Base-by-base conservation (phyloP, 1,284 basidiomycete genomes). In the Mycena sp. region DNA sequence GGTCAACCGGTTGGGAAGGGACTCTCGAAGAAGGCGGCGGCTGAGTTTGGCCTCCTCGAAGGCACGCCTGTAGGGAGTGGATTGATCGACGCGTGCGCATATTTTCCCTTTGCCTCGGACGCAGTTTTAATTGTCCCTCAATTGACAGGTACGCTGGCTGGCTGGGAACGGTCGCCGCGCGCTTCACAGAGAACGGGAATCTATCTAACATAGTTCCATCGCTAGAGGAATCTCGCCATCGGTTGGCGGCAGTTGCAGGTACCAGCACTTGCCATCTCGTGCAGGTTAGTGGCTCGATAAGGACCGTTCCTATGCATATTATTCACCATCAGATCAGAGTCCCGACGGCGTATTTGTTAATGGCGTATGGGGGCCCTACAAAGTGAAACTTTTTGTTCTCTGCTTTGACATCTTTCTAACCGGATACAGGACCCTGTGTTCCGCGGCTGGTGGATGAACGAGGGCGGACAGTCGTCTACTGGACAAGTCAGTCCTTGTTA, bases 391-490 rank as follows among this genome's bases (percentile, higher is more conserved):
- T 56, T 30, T 60, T 28, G 21, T 19, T 55, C 9, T 9, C 32
- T 7, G 7, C 7, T 50, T 43, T 23, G 35, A 12, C 25, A 6
- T 25, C 16, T 26, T 14, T 38, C 52, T 30, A 10, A 21, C 60
- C 1, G 26, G 6, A 44, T 28, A 16, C 67, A 91, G 88, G 88
- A 95, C 72, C 88, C 92, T 17, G 86, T 97, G 26, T 98, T 99
- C 80, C 91, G 91, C 28, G 95, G 90, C 14, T 95, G 92, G 90
- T 96, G 97, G 98, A 98, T 99, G 95, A 99, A 98, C 73, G 97
- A 99, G 79, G 97, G 97, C 41, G 97, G 97, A 0, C 97, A 99
- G 78, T 98, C 95, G 19, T 97, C 96, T 0, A 99, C 97, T 0
- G 98, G 97, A n/a, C 96, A 98, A 80, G 61, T 53, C 17, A 17